phyloP scores from a whole-genome alignment of 495 filamentous ascomycete species.

The Massariosphaeria phaeospora region DNA sequence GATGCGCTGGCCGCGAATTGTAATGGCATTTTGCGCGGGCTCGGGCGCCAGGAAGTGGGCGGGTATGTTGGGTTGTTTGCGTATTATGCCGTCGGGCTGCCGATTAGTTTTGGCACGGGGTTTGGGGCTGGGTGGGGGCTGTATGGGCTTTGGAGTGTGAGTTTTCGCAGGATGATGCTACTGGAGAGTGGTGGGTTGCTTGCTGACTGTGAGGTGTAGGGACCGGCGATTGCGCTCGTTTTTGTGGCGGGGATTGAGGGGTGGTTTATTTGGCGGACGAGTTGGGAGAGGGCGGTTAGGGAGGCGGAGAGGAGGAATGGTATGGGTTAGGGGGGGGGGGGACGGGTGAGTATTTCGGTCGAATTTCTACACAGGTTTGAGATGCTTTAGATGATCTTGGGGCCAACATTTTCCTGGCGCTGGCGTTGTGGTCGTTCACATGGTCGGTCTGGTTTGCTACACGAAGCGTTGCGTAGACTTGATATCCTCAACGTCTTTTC shows the following conservation, averaged over 20 bases:
- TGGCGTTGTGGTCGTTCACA: not conserved
- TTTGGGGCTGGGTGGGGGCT: conserved; percentile 46
- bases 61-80: conserved; percentile 79
- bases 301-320: conserved; percentile 65
- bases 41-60: conserved; percentile 80
- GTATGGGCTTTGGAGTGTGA: conserved; percentile 67
- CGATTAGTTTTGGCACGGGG: conserved; percentile 69
- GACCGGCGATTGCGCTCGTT: conserved; percentile 38
- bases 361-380: not conserved
- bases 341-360: not conserved
- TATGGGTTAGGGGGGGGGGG: conserved; percentile 1
- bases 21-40: conserved; percentile 77
- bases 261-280: conserved; percentile 58
- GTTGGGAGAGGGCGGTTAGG: conserved; percentile 69
- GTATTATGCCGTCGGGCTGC: conserved; percentile 83
- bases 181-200: not conserved
- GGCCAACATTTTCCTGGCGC: not conserved
- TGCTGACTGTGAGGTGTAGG: conserved; percentile 20
- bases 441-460: not conserved
- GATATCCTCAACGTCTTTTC: conserved; percentile 5
- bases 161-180: conserved; percentile 7
- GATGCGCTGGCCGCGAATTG: conserved; percentile 72
- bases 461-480: conserved; percentile 15
- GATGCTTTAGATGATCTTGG: not conserved
- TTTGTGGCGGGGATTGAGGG: conserved; percentile 61